A percentile compares a stretch with the other conserved stretches of the same genome.
Evolutionary conservation across 176 grass and related monocot species (phyloP).

Genomic region (Hordeum marinum): DNA sequence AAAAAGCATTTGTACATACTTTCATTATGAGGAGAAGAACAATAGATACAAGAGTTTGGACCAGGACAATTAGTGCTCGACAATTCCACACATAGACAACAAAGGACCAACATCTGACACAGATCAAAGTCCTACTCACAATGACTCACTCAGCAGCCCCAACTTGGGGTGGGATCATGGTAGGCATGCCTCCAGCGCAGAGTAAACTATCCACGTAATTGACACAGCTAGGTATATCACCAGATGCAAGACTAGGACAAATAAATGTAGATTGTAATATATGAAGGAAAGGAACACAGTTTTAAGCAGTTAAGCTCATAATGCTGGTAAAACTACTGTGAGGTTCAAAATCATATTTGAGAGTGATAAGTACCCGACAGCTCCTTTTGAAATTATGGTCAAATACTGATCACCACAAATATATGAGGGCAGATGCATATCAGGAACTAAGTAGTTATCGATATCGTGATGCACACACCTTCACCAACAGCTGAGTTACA

Average conservation of each 20-base stretch:
- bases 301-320: background rate
- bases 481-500: slow-evolving; percentile 78
- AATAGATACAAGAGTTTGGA: background rate
- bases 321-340: background rate
- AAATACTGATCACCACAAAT: background rate
- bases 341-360: background rate
- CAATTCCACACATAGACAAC: background rate
- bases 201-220: background rate
- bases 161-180: background rate
- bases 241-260: background rate
- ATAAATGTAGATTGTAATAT: background rate
- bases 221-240: background rate
- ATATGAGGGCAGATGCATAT: background rate
- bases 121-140: background rate
- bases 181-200: background rate
- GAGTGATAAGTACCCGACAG: background rate
- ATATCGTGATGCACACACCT: slow-evolving; percentile 44
- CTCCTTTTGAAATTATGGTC: background rate
- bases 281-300: background rate
- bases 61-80: background rate
- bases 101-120: background rate
- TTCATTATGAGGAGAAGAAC: background rate
- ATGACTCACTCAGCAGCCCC: background rate
- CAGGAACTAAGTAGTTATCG: slow-evolving; percentile 4
- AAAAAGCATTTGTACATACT: background rate